These are phyloP conservation scores for Funneliformis geosporum DNA, from an alignment of 192 early-diverging fungal genomes.

Conservation along the genomic window DNA sequence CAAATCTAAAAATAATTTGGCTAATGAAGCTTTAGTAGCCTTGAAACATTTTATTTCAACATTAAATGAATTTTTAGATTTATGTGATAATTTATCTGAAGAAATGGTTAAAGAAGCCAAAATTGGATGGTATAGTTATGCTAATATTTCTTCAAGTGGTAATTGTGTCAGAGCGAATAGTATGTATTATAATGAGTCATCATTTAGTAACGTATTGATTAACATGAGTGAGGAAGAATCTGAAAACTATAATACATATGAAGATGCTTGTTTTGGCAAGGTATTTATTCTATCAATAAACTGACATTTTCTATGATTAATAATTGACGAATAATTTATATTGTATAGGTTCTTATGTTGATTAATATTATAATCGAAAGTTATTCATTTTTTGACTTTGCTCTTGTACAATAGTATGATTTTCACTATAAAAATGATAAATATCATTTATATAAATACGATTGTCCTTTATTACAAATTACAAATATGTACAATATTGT, in stretches of 20 bases:
- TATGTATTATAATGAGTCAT: background rate
- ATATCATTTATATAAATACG: too few relatives aligned
- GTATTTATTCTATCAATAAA: background rate
- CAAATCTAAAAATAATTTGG: background rate
- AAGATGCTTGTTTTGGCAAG: slow-evolving; percentile 6
- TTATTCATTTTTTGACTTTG: too few relatives aligned
- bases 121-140: background rate
- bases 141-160: background rate
- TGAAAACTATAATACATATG: slow-evolving; percentile 2
- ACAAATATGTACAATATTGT: too few relatives aligned
- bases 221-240: background rate
- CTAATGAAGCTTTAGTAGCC: background rate
- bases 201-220: slow-evolving; percentile 9
- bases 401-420: too few relatives aligned
- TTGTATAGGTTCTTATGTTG: too few relatives aligned
- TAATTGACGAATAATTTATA: too few relatives aligned
- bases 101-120: background rate
- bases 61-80: slow-evolving; percentile 10
- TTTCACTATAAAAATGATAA: too few relatives aligned
- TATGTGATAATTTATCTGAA: background rate
- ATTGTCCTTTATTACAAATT: too few relatives aligned
- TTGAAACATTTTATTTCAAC: slow-evolving; percentile 3
- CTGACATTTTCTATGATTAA: too few relatives aligned
- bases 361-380: too few relatives aligned
- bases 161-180: slow-evolving; percentile 7